phyloP scores from a whole-genome alignment of 129 eudicot species.

The Lonicera japonica region DNA sequence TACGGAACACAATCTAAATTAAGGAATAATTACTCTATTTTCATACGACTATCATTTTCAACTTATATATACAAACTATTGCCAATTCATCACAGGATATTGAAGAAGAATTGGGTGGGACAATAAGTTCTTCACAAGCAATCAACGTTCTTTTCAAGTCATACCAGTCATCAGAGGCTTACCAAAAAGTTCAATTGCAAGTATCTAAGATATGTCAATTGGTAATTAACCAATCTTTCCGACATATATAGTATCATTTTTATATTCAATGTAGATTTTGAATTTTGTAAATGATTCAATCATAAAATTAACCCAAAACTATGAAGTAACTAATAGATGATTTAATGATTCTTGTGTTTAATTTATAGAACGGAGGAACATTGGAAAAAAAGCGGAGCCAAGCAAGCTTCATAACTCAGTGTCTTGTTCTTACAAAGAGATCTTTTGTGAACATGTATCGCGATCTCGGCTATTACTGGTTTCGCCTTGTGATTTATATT shows the following conservation, averaged over 20 bases:
- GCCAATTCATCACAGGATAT: slow-evolving; percentile 30
- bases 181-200: slow-evolving; percentile 27
- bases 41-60: neutral
- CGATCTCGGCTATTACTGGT: slow-evolving; percentile 63
- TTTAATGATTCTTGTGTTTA: neutral
- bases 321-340: neutral
- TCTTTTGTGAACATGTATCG: slow-evolving; percentile 67
- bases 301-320: neutral
- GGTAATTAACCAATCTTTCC: slow-evolving; percentile 25
- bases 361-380: slow-evolving; percentile 21
- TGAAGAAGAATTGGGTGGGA: slow-evolving; percentile 39
- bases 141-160: slow-evolving; percentile 35
- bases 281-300: neutral
- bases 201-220: slow-evolving; percentile 35
- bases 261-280: neutral
- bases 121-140: slow-evolving; percentile 32
- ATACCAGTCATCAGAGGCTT: slow-evolving; percentile 39
- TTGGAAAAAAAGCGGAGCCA: slow-evolving; percentile 28
- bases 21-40: too few relatives aligned
- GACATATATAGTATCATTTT: too few relatives aligned
- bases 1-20: too few relatives aligned
- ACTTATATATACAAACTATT: neutral
- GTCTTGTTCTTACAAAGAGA: slow-evolving; percentile 47
- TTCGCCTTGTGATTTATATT: slow-evolving; percentile 50
- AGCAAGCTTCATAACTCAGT: slow-evolving; percentile 52